Evolutionary conservation across 257 asterid genomes (phyloP), one percentile per base, ranked within the genome.

Genomic region (Thymus mandschuricus): DNA sequence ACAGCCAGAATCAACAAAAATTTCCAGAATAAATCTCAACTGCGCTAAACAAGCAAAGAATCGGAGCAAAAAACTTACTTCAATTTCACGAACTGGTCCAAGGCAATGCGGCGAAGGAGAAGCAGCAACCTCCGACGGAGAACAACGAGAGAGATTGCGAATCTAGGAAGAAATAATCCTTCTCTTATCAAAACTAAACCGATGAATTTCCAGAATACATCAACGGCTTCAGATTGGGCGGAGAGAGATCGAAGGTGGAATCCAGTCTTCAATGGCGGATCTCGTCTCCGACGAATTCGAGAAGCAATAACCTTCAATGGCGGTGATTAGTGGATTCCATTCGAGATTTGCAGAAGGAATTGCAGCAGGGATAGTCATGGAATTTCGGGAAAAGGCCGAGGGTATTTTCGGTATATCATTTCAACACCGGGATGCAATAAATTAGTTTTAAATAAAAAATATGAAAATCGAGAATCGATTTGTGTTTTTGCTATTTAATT

Each of bases 61-160:
- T 44, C 6, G 31, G 57, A 48, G 13, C 21, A 48, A 9, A 64
- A 29, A 64, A 8, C 76, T 70, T 64, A 76, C 80, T 58, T 64
- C 35, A 50, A 48, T 64, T n/a, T 54, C 65, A 70, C 44, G 58
- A 49, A 44, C 31, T 35, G 44, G 46, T 43, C 21, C 55, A 51
- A 8, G 48, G 29, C 64, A 70, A 64, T 70, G 76, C 50, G 43
- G 57, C 49, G 66, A 62, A n/a, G 72, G 30, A 12, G 38, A 52
- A 55, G 34, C 21, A 43, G 29, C 29, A 40, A 70, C 46, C 28
- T 59, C 43, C 68, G 56, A 66, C 1, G 54, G 27, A 50, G 31
- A 31, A 66, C 31, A 34, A 33, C 8, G 60, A 48, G 48, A 30
- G 3, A 12, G 34, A 50, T 12, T 66, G 46, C 9, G 60, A 49